phyloP scores from a whole-genome alignment of 371 early-diverging fungal species.

The Mucor velutinosus region DNA sequence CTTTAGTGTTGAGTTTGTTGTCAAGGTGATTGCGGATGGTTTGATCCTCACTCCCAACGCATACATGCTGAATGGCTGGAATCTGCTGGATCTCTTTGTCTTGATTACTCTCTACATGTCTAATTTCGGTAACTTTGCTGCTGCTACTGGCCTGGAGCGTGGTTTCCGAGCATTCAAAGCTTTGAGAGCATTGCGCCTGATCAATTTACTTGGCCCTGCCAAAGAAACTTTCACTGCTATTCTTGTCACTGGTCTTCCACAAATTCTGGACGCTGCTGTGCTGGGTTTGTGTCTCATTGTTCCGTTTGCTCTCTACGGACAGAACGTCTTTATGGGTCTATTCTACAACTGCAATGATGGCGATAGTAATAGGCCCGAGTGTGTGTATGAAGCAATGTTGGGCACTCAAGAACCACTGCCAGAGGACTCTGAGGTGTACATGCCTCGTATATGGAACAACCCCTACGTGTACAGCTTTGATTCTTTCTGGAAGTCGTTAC shows the following conservation, averaged over 20 bases:
- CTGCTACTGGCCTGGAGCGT: conserved; percentile 55
- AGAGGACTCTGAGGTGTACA: conserved; percentile 36
- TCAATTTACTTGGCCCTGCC: conserved; percentile 58
- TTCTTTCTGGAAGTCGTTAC: conserved; percentile 58
- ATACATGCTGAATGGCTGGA: conserved; percentile 66
- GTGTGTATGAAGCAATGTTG: conserved; percentile 43
- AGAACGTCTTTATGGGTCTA: conserved; percentile 62
- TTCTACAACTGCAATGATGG: conserved; percentile 65
- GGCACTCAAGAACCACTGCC: conserved; percentile 42
- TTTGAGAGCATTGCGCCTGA: conserved; percentile 64
- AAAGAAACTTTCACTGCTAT: conserved; percentile 65
- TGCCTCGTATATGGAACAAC: conserved; percentile 69
- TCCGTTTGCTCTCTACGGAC: conserved; percentile 72
- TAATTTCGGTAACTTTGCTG: conserved; percentile 48
- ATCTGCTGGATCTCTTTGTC: conserved; percentile 69
- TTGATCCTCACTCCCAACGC: conserved; percentile 69
- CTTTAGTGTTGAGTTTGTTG: conserved; percentile 62
- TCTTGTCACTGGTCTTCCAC: conserved; percentile 58
- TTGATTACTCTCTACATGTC: conserved; percentile 60
- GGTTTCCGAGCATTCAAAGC: conserved; percentile 68
- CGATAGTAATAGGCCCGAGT: conserved; percentile 29
- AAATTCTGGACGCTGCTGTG: conserved; percentile 62
- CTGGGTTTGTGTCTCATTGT: conserved; percentile 61
- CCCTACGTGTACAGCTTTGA: conserved; percentile 72
- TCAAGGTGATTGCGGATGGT: conserved; percentile 71